Percentiles rank a stretch among this genome's conserved stretches.
These are phyloP conservation scores for Dipodascus geniculatus DNA, from an alignment of 805 yeast genomes.

Conservation along the genomic window DNA sequence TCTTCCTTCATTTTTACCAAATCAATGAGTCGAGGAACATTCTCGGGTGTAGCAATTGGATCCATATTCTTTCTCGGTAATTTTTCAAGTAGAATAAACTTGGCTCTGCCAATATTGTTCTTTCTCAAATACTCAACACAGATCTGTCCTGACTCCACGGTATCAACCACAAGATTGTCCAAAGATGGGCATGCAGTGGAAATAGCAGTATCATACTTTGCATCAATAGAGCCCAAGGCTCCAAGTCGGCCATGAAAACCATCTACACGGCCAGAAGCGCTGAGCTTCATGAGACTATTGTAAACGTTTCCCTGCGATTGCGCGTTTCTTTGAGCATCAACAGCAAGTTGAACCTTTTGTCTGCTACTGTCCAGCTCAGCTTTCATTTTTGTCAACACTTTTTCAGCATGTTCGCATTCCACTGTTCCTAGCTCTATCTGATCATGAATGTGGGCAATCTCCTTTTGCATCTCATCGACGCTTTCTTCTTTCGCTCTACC, in stretches of 20 bases:
- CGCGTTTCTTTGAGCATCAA: slow-evolving; percentile 39
- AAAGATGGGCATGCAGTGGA: slow-evolving; percentile 90
- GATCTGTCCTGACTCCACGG: slow-evolving; percentile 55
- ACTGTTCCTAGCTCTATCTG: slow-evolving; percentile 49
- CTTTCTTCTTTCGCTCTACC: slow-evolving; percentile 40
- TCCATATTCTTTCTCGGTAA: slow-evolving; percentile 49
- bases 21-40: slow-evolving; percentile 76
- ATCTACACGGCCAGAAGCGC: slow-evolving; percentile 65
- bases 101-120: slow-evolving; percentile 78
- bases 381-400: slow-evolving; percentile 42
- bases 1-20: slow-evolving; percentile 56
- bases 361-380: slow-evolving; percentile 40
- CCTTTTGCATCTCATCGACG: slow-evolving; percentile 34
- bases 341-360: slow-evolving; percentile 57
- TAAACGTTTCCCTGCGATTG: slow-evolving; percentile 69
- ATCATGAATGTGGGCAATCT: slow-evolving; percentile 35
- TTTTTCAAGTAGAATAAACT: slow-evolving; percentile 70
- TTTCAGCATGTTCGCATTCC: slow-evolving; percentile 40
- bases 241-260: slow-evolving; percentile 91
- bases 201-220: slow-evolving; percentile 80
- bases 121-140: slow-evolving; percentile 77
- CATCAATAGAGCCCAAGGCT: slow-evolving; percentile 83
- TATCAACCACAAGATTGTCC: slow-evolving; percentile 88
- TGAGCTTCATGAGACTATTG: slow-evolving; percentile 52
- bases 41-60: slow-evolving; percentile 57